A percentile compares a stretch with the other conserved stretches of the same genome.
These are phyloP conservation scores for Coemansia sp. DNA, from an alignment of 192 early-diverging fungal genomes.

Conservation along the genomic window DNA sequence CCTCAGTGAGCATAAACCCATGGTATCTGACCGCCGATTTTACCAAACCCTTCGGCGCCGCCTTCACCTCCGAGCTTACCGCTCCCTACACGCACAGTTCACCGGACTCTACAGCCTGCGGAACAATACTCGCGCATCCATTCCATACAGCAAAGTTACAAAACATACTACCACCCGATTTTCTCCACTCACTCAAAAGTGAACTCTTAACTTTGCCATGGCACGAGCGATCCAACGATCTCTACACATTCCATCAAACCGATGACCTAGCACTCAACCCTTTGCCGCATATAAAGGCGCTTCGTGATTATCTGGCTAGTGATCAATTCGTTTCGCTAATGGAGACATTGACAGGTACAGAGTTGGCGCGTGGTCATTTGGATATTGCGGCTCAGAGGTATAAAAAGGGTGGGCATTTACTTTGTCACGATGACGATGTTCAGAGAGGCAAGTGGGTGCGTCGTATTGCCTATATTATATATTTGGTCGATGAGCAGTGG, in stretches of 20 bases:
- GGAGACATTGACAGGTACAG: slow-evolving; percentile 64
- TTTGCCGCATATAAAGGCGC: slow-evolving; percentile 45
- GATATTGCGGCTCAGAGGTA: slow-evolving; percentile 75
- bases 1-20: slow-evolving; percentile 15
- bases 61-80: too few species aligned
- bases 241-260: slow-evolving; percentile 73
- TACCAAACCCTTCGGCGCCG: not conserved
- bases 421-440: slow-evolving; percentile 80
- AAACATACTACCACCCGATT: slow-evolving; percentile 16
- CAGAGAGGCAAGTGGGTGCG: slow-evolving; percentile 60
- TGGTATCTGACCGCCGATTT: slow-evolving; percentile 35
- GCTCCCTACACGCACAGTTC: too few species aligned
- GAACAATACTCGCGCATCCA: slow-evolving; percentile 24
- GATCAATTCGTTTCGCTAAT: slow-evolving; percentile 64
- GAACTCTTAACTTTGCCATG: slow-evolving; percentile 33
- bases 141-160: slow-evolving; percentile 40
- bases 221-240: slow-evolving; percentile 64
- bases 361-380: slow-evolving; percentile 60
- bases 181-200: slow-evolving; percentile 23
- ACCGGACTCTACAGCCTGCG: too few species aligned
- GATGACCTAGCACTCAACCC: slow-evolving; percentile 60
- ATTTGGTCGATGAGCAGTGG: slow-evolving; percentile 71
- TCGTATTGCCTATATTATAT: slow-evolving; percentile 73
- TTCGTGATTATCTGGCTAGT: slow-evolving; percentile 64
- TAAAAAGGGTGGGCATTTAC: slow-evolving; percentile 61